Evolutionary conservation across 495 filamentous ascomycete species (phyloP).

Genomic region (Bathelium albidoporum): DNA sequence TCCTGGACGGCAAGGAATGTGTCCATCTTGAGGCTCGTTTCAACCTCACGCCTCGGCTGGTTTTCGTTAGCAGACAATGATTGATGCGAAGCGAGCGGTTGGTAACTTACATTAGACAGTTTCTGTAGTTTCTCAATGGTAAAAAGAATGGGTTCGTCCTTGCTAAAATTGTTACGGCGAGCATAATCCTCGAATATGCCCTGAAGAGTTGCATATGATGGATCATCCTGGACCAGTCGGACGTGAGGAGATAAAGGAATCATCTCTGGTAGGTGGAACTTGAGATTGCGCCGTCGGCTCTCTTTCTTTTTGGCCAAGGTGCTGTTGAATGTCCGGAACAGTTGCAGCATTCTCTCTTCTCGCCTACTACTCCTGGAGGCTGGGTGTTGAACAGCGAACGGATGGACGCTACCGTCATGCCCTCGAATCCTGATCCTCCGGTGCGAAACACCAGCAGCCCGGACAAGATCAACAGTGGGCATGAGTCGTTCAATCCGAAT

Average conservation of each 20-base stretch:
- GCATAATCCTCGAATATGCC: slow-evolving; percentile 94
- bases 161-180: slow-evolving; percentile 68
- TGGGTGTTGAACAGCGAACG: slow-evolving; percentile 93
- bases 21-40: slow-evolving; percentile 66
- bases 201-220: slow-evolving; percentile 88
- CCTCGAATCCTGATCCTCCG: slow-evolving; percentile 89
- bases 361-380: slow-evolving; percentile 82
- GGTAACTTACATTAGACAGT: slow-evolving; percentile 32
- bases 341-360: slow-evolving; percentile 87
- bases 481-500: slow-evolving; percentile 93
- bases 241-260: slow-evolving; percentile 88
- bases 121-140: slow-evolving; percentile 86
- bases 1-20: slow-evolving; percentile 85
- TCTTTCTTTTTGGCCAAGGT: slow-evolving; percentile 84
- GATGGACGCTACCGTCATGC: slow-evolving; percentile 91
- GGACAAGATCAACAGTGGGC: slow-evolving; percentile 83
- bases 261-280: slow-evolving; percentile 93
- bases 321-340: slow-evolving; percentile 98
- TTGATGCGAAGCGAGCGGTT: slow-evolving; percentile 9
- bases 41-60: slow-evolving; percentile 32
- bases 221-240: slow-evolving; percentile 86
- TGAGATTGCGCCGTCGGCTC: slow-evolving; percentile 81
- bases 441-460: slow-evolving; percentile 79
- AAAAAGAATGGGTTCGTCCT: slow-evolving; percentile 90
- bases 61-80: slow-evolving; percentile 35